phyloP scores from a whole-genome alignment of 768 basidiomycete genomes.

The Rickenella mellea region DNA sequence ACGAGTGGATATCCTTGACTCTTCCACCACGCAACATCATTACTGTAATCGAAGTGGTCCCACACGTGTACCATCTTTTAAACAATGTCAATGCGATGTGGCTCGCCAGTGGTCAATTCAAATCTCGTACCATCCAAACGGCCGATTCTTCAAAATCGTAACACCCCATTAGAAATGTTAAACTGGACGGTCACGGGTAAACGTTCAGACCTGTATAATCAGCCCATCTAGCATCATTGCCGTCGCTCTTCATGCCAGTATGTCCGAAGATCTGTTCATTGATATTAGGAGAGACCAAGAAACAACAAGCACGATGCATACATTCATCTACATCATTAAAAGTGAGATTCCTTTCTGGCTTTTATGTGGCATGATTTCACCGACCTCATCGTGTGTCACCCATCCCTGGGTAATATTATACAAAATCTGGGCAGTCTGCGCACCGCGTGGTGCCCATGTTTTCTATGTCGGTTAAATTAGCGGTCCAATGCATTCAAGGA shows the following conservation, averaged over 20 bases:
- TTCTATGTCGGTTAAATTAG: no score
- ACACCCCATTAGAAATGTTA: not conserved
- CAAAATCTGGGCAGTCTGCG: constrained; percentile 51
- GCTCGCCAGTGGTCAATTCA: no score
- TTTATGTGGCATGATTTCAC: constrained; percentile 7
- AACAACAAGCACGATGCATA: constrained; percentile 17
- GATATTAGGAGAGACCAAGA: not conserved
- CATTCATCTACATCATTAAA: constrained; percentile 50
- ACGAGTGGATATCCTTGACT: constrained; percentile 66
- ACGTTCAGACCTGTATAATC: constrained; percentile 55
- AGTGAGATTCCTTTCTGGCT: not conserved
- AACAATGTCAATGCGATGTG: no score
- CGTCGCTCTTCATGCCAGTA: constrained; percentile 63
- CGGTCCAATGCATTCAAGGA: not conserved
- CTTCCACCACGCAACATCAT: constrained; percentile 60
- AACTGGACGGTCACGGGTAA: no score
- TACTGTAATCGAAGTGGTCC: constrained; percentile 72
- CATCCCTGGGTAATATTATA: constrained; percentile 70
- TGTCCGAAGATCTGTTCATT: constrained; percentile 69
- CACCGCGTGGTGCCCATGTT: constrained; percentile 67
- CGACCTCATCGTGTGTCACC: constrained; percentile 76
- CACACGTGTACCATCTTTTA: constrained; percentile 69
- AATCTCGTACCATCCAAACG: constrained; percentile 82
- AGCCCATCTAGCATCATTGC: constrained; percentile 55
- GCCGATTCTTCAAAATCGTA: constrained; percentile 38